Base-by-base conservation (phyloP, 495 filamentous ascomycete species). In the Penicillium crystallinum region DNA sequence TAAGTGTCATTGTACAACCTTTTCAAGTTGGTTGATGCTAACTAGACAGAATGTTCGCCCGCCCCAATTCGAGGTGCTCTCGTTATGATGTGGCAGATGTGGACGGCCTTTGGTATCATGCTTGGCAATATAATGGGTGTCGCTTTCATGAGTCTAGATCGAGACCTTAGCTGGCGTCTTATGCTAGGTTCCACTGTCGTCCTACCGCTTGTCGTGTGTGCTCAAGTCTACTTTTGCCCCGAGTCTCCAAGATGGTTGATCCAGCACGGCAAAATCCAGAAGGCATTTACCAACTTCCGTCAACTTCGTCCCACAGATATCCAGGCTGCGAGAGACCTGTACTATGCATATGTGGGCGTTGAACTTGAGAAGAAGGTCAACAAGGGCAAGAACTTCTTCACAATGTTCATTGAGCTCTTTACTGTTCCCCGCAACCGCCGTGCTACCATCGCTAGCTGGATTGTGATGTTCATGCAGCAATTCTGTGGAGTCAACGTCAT, bases 41-140 rank as follows among this genome's bases (percentile, higher is more conserved):
- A 41, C 19, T 41, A 5, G 8, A 25, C 15, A 47, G 82, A 84
- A 62, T 80, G 77, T 49, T 70, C 78, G 12, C 81, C 79, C 0
- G 70, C 73, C 14, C 74, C 72, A 6, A 83, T 85, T 48, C 68
- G 81, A 43, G 82, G 81, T 34, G 81, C 76, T 1, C 64, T 84
- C 3, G 81, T 84, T 47, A 84, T 82, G 80, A 77, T 76, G 70
- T 85, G 80, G 76, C 80, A 84, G 63, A 72, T 83, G 67, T 77
- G 74, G 69, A 89, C 86, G 5, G 88, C 87, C 3, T 90, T 90
- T 57, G 88, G 88, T 10, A 90, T 91, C 55, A 85, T 91, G 80
- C 52, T 91, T 14, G 88, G 89, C 18, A 88, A 86, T 55, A 78
- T 84, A 34, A 80, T 85, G 58, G 86, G 84, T 54, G 75, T 91